phyloP scores from a whole-genome alignment of 306 rosid species.

The Cucurbita maxima region DNA sequence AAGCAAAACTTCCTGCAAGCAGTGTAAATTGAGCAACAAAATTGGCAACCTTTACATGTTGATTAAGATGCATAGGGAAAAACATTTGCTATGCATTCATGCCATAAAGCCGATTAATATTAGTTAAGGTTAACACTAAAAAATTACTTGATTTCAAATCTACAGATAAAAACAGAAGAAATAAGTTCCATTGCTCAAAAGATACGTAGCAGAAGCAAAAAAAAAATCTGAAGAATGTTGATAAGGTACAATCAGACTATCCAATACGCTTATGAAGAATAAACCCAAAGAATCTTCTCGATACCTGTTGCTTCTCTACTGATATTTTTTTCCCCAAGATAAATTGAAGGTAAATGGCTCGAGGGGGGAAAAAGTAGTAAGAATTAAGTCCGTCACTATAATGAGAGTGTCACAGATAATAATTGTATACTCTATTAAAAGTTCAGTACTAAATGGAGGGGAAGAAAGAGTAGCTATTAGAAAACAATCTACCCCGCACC shows the following conservation, averaged over 20 bases:
- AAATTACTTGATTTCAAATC: background rate
- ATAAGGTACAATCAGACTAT: background rate
- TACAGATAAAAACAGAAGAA: background rate
- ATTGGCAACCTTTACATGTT: background rate
- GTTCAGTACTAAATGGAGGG: background rate
- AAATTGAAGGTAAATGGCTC: background rate
- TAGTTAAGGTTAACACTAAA: background rate
- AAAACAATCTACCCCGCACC: slow-evolving; percentile 27
- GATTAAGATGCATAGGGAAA: background rate
- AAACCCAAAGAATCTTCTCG: background rate
- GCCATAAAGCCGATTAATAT: background rate
- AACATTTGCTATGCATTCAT: background rate
- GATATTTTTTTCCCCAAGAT: background rate
- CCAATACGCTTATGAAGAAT: background rate
- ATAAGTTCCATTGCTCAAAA: background rate
- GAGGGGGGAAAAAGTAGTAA: background rate
- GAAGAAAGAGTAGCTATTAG: background rate
- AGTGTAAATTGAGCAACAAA: slow-evolving; percentile 8
- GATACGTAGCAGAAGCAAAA: background rate
- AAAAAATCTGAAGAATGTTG: background rate
- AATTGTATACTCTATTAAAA: background rate
- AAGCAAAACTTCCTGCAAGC: slow-evolving; percentile 83
- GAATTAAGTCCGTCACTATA: background rate
- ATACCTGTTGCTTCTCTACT: background rate
- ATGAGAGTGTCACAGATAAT: background rate